phyloP scores from a whole-genome alignment of 345 rosid species.

The Chamaenerion angustifolium region DNA sequence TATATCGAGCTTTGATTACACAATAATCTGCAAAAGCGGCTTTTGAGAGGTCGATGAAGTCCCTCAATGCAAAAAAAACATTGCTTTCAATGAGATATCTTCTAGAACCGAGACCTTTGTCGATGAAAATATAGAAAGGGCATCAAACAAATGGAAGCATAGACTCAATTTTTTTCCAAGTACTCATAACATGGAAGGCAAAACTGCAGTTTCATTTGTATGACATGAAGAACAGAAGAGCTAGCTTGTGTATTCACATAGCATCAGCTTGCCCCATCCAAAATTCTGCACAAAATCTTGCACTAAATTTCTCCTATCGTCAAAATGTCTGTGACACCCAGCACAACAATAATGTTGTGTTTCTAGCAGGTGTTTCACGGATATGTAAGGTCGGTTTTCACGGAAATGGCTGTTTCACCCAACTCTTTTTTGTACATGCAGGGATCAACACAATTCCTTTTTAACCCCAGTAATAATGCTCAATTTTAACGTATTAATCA shows the following conservation, averaged over 20 bases:
- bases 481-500: too few species aligned
- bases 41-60: constrained; percentile 90
- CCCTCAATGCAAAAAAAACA: constrained; percentile 79
- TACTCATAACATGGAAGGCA: constrained; percentile 52
- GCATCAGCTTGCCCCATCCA: constrained; percentile 89
- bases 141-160: constrained; percentile 81
- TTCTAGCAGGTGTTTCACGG: constrained; percentile 67
- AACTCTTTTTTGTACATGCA: too few species aligned
- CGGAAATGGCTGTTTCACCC: too few species aligned
- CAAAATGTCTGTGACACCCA: too few species aligned
- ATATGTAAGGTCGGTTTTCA: constrained; percentile 50
- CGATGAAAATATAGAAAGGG: too few species aligned
- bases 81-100: constrained; percentile 87
- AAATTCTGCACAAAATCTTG: constrained; percentile 56
- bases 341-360: constrained; percentile 80
- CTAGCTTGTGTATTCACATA: constrained; percentile 84
- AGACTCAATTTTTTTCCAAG: constrained; percentile 56
- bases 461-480: too few species aligned
- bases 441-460: too few species aligned
- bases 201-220: too few species aligned
- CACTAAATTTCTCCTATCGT: too few species aligned
- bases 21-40: too few species aligned
- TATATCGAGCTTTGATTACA: constrained; percentile 5
- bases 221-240: constrained; percentile 78
- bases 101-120: too few species aligned